phyloP scores from a whole-genome alignment of 495 filamentous ascomycete species.

The Xylaria cubensis region DNA sequence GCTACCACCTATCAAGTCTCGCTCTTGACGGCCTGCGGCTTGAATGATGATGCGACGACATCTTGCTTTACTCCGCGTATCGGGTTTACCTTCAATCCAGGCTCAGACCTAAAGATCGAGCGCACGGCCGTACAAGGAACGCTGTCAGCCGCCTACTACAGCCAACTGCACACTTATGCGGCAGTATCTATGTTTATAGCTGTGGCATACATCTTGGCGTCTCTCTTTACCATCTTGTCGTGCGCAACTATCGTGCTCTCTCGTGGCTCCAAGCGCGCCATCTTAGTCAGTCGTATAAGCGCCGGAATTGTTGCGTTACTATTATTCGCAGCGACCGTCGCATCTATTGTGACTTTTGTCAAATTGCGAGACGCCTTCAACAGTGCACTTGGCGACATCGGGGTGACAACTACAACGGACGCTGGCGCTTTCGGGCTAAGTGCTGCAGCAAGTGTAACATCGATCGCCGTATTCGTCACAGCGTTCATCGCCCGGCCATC shows the following conservation, averaged over 20 bases:
- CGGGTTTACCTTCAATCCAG: slow-evolving; percentile 46
- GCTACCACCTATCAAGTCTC: slow-evolving; percentile 41
- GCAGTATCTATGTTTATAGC: slow-evolving; percentile 39
- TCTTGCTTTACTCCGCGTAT: slow-evolving; percentile 39
- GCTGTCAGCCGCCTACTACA: slow-evolving; percentile 31
- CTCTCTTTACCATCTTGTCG: slow-evolving; percentile 34
- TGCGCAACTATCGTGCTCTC: slow-evolving; percentile 35
- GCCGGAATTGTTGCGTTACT: slow-evolving; percentile 38
- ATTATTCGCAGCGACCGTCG: slow-evolving; percentile 39
- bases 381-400: slow-evolving; percentile 33
- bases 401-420: slow-evolving; percentile 35
- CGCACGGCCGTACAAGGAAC: slow-evolving; percentile 33
- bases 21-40: slow-evolving; percentile 45
- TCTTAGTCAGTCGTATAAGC: slow-evolving; percentile 28
- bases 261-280: slow-evolving; percentile 29
- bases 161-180: slow-evolving; percentile 36
- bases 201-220: slow-evolving; percentile 39
- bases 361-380: slow-evolving; percentile 40
- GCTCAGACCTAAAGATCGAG: slow-evolving; percentile 40
- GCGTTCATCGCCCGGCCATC: slow-evolving; percentile 13
- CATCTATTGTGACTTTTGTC: slow-evolving; percentile 36
- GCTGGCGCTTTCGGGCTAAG: slow-evolving; percentile 35
- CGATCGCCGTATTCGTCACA: slow-evolving; percentile 32
- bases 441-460: slow-evolving; percentile 35
- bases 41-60: slow-evolving; percentile 31